These are phyloP conservation scores for Histomonas meleagridis DNA, from an alignment of 208 protist species.

Conservation along the genomic window DNA sequence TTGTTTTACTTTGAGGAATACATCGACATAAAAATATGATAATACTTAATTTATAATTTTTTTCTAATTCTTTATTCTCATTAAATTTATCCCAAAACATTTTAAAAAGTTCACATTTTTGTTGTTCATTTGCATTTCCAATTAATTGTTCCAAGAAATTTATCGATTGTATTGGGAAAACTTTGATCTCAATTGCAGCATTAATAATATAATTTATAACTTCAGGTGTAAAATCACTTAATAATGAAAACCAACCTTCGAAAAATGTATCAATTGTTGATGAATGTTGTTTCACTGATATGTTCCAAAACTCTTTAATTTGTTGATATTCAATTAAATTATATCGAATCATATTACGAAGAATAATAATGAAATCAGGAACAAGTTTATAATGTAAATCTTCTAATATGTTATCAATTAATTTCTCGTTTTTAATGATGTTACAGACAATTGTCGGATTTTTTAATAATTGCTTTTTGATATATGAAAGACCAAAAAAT, in stretches of 20 bases:
- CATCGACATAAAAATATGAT: too few species aligned
- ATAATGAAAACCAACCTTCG: neutral
- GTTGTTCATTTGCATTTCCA: neutral
- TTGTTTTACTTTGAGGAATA: too few species aligned
- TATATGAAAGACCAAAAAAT: too few species aligned
- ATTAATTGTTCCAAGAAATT: neutral
- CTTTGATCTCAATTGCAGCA: neutral
- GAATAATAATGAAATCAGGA: neutral
- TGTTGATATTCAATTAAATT: neutral
- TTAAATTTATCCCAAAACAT: neutral
- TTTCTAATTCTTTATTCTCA: too few species aligned
- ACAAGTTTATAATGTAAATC: neutral
- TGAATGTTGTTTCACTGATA: neutral
- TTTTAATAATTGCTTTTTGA: too few species aligned
- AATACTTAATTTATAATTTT: too few species aligned
- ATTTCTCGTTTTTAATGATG: neutral
- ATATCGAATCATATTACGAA: neutral
- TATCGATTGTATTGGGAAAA: neutral
- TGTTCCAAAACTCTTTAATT: slow-evolving; percentile 1
- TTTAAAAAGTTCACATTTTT: neutral
- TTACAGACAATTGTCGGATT: neutral
- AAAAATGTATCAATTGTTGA: neutral
- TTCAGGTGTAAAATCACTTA: neutral
- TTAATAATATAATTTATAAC: neutral
- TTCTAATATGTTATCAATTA: neutral